phyloP scores from a whole-genome alignment of 73 alveolate genomes.

The Breviolum minutum region DNA sequence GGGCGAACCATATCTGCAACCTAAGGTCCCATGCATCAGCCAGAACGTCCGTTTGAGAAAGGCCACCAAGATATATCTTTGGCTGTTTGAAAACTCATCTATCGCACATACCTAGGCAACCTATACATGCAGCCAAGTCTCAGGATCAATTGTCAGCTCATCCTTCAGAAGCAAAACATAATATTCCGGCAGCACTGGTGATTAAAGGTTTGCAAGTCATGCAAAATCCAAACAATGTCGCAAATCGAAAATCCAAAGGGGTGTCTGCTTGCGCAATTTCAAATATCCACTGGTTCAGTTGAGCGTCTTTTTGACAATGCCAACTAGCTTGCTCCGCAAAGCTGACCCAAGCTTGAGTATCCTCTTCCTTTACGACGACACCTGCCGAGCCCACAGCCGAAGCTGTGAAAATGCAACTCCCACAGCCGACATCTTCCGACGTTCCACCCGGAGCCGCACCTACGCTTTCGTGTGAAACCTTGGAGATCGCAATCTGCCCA shows the following conservation, averaged over 20 bases:
- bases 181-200: not conserved
- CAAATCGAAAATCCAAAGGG: too few relatives aligned
- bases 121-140: not conserved
- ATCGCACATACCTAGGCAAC: too few relatives aligned
- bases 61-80: too few relatives aligned
- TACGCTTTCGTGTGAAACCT: constrained; percentile 76
- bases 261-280: not conserved
- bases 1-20: constrained; percentile 85
- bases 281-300: not conserved
- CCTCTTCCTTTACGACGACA: constrained; percentile 80
- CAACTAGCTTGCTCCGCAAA: constrained; percentile 94
- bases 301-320: constrained; percentile 67
- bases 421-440: not conserved
- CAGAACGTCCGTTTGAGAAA: not conserved
- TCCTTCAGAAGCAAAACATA: not conserved
- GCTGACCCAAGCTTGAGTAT: constrained; percentile 92
- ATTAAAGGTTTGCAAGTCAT: not conserved
- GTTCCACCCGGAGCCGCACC: not conserved
- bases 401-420: not conserved
- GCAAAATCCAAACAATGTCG: too few relatives aligned
- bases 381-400: constrained; percentile 1
- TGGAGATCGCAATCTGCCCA: not conserved
- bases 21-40: not conserved
- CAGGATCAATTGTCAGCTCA: constrained; percentile 77
- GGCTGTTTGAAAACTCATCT: too few relatives aligned